A percentile compares a stretch with the other conserved stretches of the same genome.
Evolutionary conservation across 805 yeast species (phyloP).

Genomic region (Schwanniomyces pseudopolymorphus): DNA sequence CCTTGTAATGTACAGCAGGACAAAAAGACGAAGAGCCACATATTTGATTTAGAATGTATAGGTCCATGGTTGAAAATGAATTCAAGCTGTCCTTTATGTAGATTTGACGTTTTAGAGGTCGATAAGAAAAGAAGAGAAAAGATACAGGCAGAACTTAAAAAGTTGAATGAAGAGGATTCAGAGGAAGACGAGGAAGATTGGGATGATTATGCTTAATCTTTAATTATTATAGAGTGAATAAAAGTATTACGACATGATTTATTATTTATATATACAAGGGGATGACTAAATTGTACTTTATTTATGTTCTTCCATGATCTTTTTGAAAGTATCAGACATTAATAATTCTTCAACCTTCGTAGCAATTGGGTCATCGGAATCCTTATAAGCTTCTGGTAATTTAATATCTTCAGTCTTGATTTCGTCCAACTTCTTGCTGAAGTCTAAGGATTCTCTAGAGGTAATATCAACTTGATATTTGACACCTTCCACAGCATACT

Average conservation of each 20-base stretch:
- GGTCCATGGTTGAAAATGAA: conserved; percentile 82
- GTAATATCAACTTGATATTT: conserved; percentile 71
- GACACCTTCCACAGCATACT: conserved; percentile 78
- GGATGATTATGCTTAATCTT: conserved; percentile 72
- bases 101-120: conserved; percentile 61
- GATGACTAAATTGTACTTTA: neutral
- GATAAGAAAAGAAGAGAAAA: conserved; percentile 25
- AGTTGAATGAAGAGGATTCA: conserved; percentile 44
- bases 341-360: conserved; percentile 69
- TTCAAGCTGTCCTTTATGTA: conserved; percentile 82
- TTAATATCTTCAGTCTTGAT: conserved; percentile 24
- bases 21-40: conserved; percentile 47
- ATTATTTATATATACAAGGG: conserved; percentile 6
- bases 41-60: conserved; percentile 86
- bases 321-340: conserved; percentile 67
- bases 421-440: conserved; percentile 26
- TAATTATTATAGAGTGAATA: neutral
- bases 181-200: conserved; percentile 66
- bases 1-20: conserved; percentile 52
- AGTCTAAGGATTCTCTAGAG: conserved; percentile 32
- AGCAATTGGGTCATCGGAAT: conserved; percentile 50
- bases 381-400: conserved; percentile 34
- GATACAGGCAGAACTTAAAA: conserved; percentile 33
- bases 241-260: neutral
- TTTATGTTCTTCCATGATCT: conserved; percentile 35